Percentiles rank a stretch among this genome's conserved stretches.
These are phyloP conservation scores for Rosa chinensis DNA, from an alignment of 306 rosid genomes.

Conservation along the genomic window DNA sequence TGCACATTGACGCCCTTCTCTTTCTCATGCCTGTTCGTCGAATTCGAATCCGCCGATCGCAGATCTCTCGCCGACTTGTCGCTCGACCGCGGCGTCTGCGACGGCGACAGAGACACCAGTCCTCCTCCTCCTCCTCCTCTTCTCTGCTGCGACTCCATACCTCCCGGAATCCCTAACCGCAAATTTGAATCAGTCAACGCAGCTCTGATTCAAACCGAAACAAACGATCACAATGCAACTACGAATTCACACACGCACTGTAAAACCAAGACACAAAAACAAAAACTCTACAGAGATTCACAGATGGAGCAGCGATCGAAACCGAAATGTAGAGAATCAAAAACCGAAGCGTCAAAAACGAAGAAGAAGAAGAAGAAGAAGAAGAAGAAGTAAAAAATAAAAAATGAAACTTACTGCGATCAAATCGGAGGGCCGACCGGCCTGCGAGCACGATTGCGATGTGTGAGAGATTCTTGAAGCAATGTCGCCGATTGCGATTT, in stretches of 20 bases:
- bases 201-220: background rate
- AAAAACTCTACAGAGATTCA: background rate
- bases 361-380: background rate
- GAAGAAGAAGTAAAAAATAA: background rate
- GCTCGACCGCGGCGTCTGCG: slow-evolving; percentile 90
- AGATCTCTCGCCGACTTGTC: slow-evolving; percentile 86
- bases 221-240: background rate
- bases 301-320: background rate
- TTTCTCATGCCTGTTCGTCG: slow-evolving; percentile 65
- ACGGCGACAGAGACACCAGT: slow-evolving; percentile 78
- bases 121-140: slow-evolving; percentile 83
- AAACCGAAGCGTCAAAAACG: background rate
- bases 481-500: slow-evolving; percentile 26
- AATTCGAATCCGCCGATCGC: slow-evolving; percentile 95
- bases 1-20: slow-evolving; percentile 99
- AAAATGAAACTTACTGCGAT: slow-evolving; percentile 41
- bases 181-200: slow-evolving; percentile 21
- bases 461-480: slow-evolving; percentile 21
- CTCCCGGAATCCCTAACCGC: slow-evolving; percentile 24
- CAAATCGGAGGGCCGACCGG: slow-evolving; percentile 32
- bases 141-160: slow-evolving; percentile 72
- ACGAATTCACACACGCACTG: background rate
- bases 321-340: background rate
- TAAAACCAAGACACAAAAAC: background rate
- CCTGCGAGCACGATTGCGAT: slow-evolving; percentile 17